Evolutionary conservation across 1,139 yeast genomes (phyloP).

Genomic region (Hemisphaericaspora xylanilytica): DNA sequence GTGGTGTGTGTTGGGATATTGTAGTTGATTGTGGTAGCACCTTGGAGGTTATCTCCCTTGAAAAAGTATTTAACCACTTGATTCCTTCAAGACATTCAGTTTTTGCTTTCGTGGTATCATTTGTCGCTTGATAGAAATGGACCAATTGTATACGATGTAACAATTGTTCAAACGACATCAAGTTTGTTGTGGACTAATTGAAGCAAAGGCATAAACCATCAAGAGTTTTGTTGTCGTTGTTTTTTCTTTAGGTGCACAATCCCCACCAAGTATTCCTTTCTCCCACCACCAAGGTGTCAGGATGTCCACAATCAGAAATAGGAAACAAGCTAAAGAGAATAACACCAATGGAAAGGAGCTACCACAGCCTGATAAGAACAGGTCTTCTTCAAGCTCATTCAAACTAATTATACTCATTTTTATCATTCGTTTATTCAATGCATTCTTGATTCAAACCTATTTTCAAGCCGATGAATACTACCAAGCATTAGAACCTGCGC

Average conservation of each 20-base stretch:
- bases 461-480: constrained; percentile 97
- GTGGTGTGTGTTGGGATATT: neutral
- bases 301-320: constrained; percentile 3
- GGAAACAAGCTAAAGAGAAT: constrained; percentile 1
- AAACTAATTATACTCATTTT: constrained; percentile 11
- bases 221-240: too few relatives aligned
- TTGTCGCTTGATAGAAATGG: constrained; percentile 17
- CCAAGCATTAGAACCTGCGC: constrained; percentile 94
- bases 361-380: neutral
- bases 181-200: too few relatives aligned
- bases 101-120: constrained; percentile 18
- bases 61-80: constrained; percentile 23
- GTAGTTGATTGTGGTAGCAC: neutral
- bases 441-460: constrained; percentile 64
- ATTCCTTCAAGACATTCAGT: constrained; percentile 23
- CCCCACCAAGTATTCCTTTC: too few relatives aligned
- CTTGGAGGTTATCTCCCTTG: constrained; percentile 12
- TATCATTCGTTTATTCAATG: constrained; percentile 46
- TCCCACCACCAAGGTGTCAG: neutral
- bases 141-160: constrained; percentile 16
- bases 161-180: constrained; percentile 8
- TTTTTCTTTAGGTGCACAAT: neutral
- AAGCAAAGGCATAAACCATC: too few relatives aligned
- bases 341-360: neutral
- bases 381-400: neutral